Percentiles rank a stretch among this genome's conserved stretches.
Evolutionary conservation across 2,329 filamentous ascomycete genomes (phyloP).

Genomic region (Fusarium neocosmosporiellum): DNA sequence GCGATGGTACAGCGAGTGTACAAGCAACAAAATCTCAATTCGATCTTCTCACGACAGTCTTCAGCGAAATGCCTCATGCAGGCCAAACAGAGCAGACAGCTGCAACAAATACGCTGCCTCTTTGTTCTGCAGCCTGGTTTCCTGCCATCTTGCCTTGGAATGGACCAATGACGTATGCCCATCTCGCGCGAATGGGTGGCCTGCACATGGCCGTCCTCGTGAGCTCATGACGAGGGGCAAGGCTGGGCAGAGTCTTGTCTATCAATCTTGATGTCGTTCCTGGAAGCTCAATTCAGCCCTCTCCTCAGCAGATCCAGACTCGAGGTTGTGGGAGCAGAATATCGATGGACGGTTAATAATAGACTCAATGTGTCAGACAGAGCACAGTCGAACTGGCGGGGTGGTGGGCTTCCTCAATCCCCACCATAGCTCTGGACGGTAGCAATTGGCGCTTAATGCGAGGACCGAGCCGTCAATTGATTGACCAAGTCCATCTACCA

Average conservation of each 20-base stretch:
- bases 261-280: not conserved
- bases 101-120: conserved; percentile 8
- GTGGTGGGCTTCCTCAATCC: conserved; percentile 14
- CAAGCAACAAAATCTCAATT: conserved; percentile 3
- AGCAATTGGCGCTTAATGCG: conserved; percentile 11
- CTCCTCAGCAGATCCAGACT: not conserved
- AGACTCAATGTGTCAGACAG: conserved; percentile 4
- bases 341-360: not conserved
- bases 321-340: conserved; percentile 4
- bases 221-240: conserved; percentile 21
- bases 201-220: conserved; percentile 28
- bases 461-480: conserved; percentile 2
- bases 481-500: not conserved
- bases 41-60: not conserved
- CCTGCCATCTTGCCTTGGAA: conserved; percentile 33
- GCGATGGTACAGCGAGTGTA: not conserved
- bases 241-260: conserved; percentile 17
- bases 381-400: conserved; percentile 29
- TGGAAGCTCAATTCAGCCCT: not conserved
- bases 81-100: not conserved
- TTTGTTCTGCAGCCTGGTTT: conserved; percentile 30
- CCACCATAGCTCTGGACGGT: conserved; percentile 15
- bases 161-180: conserved; percentile 34
- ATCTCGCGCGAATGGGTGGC: conserved; percentile 26
- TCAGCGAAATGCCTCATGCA: not conserved